Evolutionary conservation across 140 eudicot species (phyloP).

Genomic region (Anethum foeniculum): DNA sequence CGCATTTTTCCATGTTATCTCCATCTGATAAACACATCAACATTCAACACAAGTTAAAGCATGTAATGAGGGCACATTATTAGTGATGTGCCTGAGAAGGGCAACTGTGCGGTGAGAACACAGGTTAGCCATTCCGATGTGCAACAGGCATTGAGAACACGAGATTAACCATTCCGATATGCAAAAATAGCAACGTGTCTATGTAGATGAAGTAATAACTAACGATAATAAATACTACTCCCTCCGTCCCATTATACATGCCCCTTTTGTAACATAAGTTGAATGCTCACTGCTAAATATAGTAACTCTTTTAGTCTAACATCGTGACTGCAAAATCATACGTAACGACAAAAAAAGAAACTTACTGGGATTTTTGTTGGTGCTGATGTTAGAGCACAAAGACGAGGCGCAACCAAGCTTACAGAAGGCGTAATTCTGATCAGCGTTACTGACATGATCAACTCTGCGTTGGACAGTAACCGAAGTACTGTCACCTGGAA

Average conservation of each 20-base stretch:
- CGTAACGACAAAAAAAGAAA: background rate
- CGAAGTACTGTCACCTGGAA: conserved; percentile 23
- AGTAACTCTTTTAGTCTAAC: too few species aligned
- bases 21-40: conserved; percentile 39
- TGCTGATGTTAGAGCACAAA: conserved; percentile 58
- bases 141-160: background rate
- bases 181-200: background rate
- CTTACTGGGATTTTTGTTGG: conserved; percentile 52
- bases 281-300: too few species aligned
- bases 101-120: background rate
- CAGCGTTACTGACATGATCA: conserved; percentile 12
- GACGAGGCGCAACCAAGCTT: conserved; percentile 83
- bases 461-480: background rate
- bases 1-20: conserved; percentile 55
- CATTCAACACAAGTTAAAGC: background rate
- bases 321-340: background rate
- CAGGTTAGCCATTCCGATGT: too few species aligned
- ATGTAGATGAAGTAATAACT: too few species aligned
- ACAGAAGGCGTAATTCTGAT: conserved; percentile 50
- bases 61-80: too few species aligned
- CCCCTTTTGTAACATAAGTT: too few species aligned
- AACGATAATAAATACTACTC: too few species aligned
- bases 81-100: background rate
- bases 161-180: background rate
- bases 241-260: too few species aligned